These are phyloP conservation scores for Sugiyamaella floridensis DNA, from an alignment of 805 yeast genomes.

Conservation along the genomic window DNA sequence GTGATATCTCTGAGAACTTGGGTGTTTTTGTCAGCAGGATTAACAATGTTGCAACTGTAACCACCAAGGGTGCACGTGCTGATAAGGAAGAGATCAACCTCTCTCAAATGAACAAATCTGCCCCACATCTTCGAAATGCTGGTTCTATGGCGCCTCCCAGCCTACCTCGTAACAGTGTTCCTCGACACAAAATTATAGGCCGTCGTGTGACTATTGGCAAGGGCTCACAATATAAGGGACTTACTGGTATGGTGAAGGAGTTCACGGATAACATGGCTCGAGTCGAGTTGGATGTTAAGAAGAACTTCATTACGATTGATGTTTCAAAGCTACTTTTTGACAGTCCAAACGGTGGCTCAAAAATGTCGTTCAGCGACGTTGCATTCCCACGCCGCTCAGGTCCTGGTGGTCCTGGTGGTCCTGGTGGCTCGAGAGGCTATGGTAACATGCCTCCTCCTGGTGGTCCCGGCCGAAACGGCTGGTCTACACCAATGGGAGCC, in stretches of 20 bases:
- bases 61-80: conserved; percentile 68
- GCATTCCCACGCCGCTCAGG: conserved; percentile 12
- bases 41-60: conserved; percentile 69
- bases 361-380: neutral
- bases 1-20: conserved; percentile 71
- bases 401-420: conserved; percentile 27
- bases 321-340: conserved; percentile 72
- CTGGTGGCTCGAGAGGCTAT: conserved; percentile 7
- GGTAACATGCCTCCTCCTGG: conserved; percentile 39
- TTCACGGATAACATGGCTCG: conserved; percentile 89
- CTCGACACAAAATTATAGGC: conserved; percentile 72
- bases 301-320: conserved; percentile 77
- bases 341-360: conserved; percentile 19
- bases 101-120: conserved; percentile 79
- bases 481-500: conserved; percentile 31
- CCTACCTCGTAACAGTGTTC: conserved; percentile 19
- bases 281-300: conserved; percentile 88
- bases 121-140: conserved; percentile 23
- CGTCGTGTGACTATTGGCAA: conserved; percentile 79
- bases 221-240: conserved; percentile 90
- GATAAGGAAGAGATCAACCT: conserved; percentile 40
- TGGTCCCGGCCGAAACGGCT: conserved; percentile 26
- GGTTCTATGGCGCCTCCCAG: conserved; percentile 43
- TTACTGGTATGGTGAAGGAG: conserved; percentile 87
- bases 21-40: conserved; percentile 85